Conservation (phyloP, 1,139 yeast genomes). For the Blastobotrys aristatus region DNA sequence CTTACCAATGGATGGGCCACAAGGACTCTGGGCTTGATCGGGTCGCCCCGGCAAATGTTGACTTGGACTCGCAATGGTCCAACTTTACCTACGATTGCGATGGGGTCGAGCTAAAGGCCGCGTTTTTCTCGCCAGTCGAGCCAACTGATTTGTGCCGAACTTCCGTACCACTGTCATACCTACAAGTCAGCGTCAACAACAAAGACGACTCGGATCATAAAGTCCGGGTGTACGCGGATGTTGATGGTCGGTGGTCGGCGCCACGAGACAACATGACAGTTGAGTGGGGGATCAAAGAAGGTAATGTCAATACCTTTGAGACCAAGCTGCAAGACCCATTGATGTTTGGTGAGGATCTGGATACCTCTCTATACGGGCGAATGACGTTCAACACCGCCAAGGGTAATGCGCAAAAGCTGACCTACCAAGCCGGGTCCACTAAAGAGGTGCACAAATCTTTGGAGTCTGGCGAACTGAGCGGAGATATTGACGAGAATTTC, state of each 20-base stretch:
- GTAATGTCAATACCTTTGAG: not conserved
- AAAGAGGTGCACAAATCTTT: slow-evolving; percentile 2
- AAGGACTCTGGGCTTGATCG: not conserved
- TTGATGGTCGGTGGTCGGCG: slow-evolving; percentile 6
- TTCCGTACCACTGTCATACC: slow-evolving; percentile 8
- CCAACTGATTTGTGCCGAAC: slow-evolving; percentile 7
- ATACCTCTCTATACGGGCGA: slow-evolving; percentile 7
- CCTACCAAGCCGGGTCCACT: slow-evolving; percentile 2
- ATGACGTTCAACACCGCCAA: slow-evolving; percentile 5
- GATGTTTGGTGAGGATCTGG: slow-evolving; percentile 5
- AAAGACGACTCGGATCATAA: not conserved
- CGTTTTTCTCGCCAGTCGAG: slow-evolving; percentile 8
- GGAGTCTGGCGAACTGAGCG: not conserved
- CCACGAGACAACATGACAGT: not conserved
- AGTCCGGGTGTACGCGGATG: slow-evolving; percentile 7
- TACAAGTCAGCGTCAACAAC: not conserved
- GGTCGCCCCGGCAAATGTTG: slow-evolving; percentile 2
- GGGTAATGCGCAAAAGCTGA: slow-evolving; percentile 4
- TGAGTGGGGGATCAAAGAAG: not conserved
- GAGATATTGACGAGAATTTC: slow-evolving; percentile 6
- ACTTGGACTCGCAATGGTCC: slow-evolving; percentile 8
- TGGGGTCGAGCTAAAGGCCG: slow-evolving; percentile 5
- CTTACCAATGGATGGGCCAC: slow-evolving; percentile 10
- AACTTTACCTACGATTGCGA: slow-evolving; percentile 6
- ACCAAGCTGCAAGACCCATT: not conserved